Base-by-base conservation (phyloP, 768 basidiomycete genomes). In the Suillus luteus region DNA sequence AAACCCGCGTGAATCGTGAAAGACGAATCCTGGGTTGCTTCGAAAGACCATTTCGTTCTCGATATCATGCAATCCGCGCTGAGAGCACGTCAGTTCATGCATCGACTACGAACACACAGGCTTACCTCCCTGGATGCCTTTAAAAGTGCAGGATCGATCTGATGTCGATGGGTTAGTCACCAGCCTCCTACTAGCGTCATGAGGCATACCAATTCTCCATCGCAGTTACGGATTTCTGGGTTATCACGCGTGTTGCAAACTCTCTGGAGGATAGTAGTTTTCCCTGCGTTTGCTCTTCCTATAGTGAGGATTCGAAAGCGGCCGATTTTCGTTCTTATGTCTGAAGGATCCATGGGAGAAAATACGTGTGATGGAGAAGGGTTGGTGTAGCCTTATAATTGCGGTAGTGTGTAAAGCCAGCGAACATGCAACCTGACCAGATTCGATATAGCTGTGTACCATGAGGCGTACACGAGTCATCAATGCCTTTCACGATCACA, bases 141-240 rank as follows among this genome's bases (percentile, higher is more conserved):
- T 4, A 35, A 35, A 8, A 35, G 6, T 35, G 33, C 6, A 7
- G 33, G 5, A 35, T 35, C 33, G 33, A 35, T 35, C 33, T 35
- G 33, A 35, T 8, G 33, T 8, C 7, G 6, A 35, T 35, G 6
- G 7, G 6, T 35, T 7, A 35, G 33, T 35, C 33, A 35, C 11
- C 17, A 41, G 14, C 6, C 1, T 35, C 38, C 0, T 38, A 38
- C 22, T 33, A 17, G 37, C 11, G 9, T 19, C 12, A 14, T 24
- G 7, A 11, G 5, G 3, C 22, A 31, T 5, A 77, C 77, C 68
- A 24, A 7, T 51, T 6, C 62, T 63, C 17, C 73, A 48, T 79
- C 78, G 46, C 46, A 6, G 46, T 48, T 48, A 6, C 12, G 6
- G 2, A 48, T 48, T 22, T 48, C 22, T 6, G 46, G 46, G 2